phyloP scores from a whole-genome alignment of 2,329 filamentous ascomycete genomes.

The Diaporthe ilicicola region DNA sequence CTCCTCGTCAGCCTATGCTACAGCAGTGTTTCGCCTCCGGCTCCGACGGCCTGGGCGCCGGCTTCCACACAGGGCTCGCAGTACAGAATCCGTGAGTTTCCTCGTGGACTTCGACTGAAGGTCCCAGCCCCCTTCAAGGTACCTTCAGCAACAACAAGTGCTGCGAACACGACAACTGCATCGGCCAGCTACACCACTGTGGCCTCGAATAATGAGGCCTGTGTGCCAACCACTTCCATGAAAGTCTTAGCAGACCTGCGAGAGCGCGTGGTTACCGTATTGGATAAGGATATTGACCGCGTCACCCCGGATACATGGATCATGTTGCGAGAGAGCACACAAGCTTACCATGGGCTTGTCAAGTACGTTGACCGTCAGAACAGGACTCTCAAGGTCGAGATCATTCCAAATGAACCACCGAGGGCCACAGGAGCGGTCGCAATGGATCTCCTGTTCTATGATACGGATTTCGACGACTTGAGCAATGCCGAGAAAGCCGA shows the following conservation, averaged over 20 bases:
- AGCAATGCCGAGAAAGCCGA: conserved; percentile 52
- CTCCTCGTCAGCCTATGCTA: conserved; percentile 87
- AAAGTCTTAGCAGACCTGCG: conserved; percentile 31
- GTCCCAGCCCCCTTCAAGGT: conserved; percentile 36
- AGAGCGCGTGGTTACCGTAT: not conserved
- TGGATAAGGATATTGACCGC: not conserved
- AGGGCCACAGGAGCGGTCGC: not conserved
- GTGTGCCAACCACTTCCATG: not conserved
- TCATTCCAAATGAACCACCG: not conserved
- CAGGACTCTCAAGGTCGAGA: not conserved
- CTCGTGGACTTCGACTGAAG: conserved; percentile 51
- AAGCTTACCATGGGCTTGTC: not conserved
- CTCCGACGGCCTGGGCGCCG: too few relatives aligned
- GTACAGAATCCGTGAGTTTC: conserved; percentile 53
- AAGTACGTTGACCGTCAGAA: conserved; percentile 2
- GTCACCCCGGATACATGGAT: conserved; percentile 24
- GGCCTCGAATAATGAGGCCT: not conserved
- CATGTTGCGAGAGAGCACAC: not conserved
- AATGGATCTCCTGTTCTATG: conserved; percentile 51
- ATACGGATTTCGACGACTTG: conserved; percentile 66
- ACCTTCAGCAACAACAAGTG: not conserved
- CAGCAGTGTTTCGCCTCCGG: conserved; percentile 51
- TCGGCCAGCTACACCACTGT: not conserved
- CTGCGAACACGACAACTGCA: not conserved
- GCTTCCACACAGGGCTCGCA: too few relatives aligned